Evolutionary conservation across 2,329 filamentous ascomycete species (phyloP), one percentile per base, ranked within the genome.

Genomic region (Westerdykella aurantiaca): DNA sequence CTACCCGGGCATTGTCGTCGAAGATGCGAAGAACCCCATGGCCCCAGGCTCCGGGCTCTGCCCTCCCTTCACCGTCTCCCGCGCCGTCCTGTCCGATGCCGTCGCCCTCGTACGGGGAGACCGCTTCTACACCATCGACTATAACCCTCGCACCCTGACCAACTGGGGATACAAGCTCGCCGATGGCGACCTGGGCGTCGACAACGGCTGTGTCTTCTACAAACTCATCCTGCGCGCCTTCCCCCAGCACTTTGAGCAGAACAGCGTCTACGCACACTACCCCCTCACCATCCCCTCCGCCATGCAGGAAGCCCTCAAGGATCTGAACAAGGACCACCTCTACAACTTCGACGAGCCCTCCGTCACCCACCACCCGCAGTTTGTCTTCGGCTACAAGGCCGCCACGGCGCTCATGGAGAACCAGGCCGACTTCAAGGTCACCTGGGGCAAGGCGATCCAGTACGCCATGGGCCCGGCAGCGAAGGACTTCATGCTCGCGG

Each of bases 161-260:
- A 89, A 88, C 68, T 95, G 87, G 87, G 88, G 88, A 16, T 91
- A 80, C 70, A 80, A 81, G 43, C 84, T 88, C 60, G 84, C 79
- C 3, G 76, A 85, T 16, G 87, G 83, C 44, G 86, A 94, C 53
- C 69, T 82, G 17, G 80, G 77, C 46, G 69, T 91, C 51, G 86
- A 93, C 66, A 83, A 93, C 60, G 88, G 88, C 38, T 88, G 85
- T 53, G 80, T 89, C 11, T 86, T 91, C 67, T 89, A 90, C 73
- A 94, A 93, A 72, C 76, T 94, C 31, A 84, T 90, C 61, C 72
- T 87, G 31, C 79, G 84, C 5, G 85, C 86, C 0, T 88, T 94
- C 73, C 88, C 88, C 1, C 77, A 85, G 51, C 84, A 88, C 69
- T 91, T 90, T 75, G 80, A 79, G 61, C 69, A 75, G 16, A 83